Conservation (phyloP, 164 flowering plant genomes). For the Sextonia rubra region DNA sequence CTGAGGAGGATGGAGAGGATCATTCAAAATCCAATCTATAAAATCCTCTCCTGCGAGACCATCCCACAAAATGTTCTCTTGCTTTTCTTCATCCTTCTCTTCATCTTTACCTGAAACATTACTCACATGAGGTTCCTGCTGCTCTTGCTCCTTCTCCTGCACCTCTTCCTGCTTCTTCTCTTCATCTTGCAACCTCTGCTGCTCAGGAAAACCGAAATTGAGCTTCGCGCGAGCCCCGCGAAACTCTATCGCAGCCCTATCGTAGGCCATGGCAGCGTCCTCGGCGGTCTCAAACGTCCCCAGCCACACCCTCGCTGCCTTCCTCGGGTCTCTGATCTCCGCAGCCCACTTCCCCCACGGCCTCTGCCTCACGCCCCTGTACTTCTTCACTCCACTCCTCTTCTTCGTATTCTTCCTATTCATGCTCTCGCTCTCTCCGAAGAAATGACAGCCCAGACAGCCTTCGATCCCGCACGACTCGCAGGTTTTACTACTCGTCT, state of each 20-base stretch:
- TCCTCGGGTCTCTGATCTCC: slow-evolving; percentile 9
- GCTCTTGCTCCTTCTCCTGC: not conserved
- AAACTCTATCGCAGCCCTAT: slow-evolving; percentile 8
- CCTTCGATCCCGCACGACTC: slow-evolving; percentile 2
- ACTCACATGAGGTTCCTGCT: not conserved
- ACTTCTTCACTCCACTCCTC: not conserved
- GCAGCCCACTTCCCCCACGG: slow-evolving; percentile 15
- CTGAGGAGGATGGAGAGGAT: not conserved
- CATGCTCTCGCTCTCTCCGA: not conserved
- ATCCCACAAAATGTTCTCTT: slow-evolving; percentile 1
- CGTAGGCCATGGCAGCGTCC: slow-evolving; percentile 8
- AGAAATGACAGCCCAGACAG: not conserved
- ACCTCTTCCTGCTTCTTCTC: not conserved
- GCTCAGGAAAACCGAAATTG: slow-evolving; percentile 7
- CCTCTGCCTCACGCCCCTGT: slow-evolving; percentile 13
- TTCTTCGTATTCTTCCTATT: not conserved
- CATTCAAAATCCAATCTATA: not conserved
- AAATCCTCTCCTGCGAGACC: not conserved
- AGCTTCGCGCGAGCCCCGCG: slow-evolving; percentile 12
- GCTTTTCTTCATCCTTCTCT: not conserved
- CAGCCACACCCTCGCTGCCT: slow-evolving; percentile 7
- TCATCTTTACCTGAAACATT: not conserved
- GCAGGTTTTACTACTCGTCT: slow-evolving; percentile 1
- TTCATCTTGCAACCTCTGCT: not conserved
- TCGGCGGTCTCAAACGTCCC: slow-evolving; percentile 9